These are phyloP conservation scores for Arthrinium puccinioides DNA, from an alignment of 2,329 filamentous ascomycete species.

Conservation along the genomic window DNA sequence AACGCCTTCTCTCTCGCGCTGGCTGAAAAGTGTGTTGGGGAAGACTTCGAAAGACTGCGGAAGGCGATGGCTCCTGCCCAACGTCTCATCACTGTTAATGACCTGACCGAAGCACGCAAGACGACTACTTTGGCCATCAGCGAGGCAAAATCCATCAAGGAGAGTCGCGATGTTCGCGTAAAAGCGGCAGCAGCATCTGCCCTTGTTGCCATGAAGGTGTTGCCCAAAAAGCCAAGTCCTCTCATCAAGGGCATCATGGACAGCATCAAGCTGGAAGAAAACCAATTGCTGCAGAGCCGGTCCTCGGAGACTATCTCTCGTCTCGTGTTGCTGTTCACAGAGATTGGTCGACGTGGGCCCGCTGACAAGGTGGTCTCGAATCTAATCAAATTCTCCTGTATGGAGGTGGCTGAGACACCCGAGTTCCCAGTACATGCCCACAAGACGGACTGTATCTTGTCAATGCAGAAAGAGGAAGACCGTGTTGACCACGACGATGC, in stretches of 20 bases:
- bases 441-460: constrained; percentile 76
- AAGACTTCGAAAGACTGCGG: constrained; percentile 83
- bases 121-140: constrained; percentile 66
- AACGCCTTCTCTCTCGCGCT: constrained; percentile 84
- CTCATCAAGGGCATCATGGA: constrained; percentile 98
- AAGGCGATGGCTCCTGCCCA: constrained; percentile 85
- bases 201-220: constrained; percentile 74
- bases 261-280: constrained; percentile 92
- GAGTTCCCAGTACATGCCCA: constrained; percentile 81
- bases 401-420: constrained; percentile 94
- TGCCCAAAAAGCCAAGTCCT: constrained; percentile 88
- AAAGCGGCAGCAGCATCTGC: constrained; percentile 81
- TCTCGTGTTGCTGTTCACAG: constrained; percentile 80
- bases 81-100: constrained; percentile 72
- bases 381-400: constrained; percentile 93
- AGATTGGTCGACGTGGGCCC: constrained; percentile 70
- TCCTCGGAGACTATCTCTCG: constrained; percentile 79
- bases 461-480: constrained; percentile 95
- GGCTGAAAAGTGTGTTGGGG: constrained; percentile 77
- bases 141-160: constrained; percentile 73
- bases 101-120: constrained; percentile 69
- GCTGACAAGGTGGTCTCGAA: constrained; percentile 96
- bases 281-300: constrained; percentile 76
- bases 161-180: constrained; percentile 76
- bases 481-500: constrained; percentile 82